phyloP scores from a whole-genome alignment of 495 filamentous ascomycete genomes.

The Neurospora sp. region DNA sequence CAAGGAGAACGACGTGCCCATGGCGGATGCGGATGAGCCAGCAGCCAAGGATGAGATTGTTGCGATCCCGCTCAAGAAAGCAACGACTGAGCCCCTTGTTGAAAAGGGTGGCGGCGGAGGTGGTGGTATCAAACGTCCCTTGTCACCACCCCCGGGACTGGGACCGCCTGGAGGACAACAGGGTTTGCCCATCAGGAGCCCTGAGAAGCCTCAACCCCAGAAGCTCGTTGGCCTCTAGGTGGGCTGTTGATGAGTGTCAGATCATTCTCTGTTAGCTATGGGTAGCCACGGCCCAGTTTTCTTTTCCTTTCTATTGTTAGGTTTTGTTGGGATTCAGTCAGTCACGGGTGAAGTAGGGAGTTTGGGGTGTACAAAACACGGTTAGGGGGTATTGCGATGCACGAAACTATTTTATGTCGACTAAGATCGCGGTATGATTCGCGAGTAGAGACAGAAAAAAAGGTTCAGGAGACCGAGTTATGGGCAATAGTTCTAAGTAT shows the following conservation, averaged over 20 bases:
- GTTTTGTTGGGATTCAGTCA: not conserved
- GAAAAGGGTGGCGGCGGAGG: not conserved
- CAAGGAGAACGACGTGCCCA: conserved; percentile 1
- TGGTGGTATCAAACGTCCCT: not conserved
- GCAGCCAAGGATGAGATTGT: conserved; percentile 21
- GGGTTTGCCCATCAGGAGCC: not conserved
- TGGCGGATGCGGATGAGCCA: conserved; percentile 11
- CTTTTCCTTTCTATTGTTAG: not conserved
- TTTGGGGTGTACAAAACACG: not conserved
- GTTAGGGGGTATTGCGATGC: not conserved
- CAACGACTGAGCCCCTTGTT: not conserved
- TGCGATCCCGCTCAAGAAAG: conserved; percentile 6
- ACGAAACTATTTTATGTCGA: not conserved
- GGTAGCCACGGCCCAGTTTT: not conserved
- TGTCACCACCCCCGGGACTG: not conserved
- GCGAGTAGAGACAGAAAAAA: not conserved
- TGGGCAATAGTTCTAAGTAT: not conserved
- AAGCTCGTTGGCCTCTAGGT: not conserved
- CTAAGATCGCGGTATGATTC: not conserved
- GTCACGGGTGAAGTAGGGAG: not conserved
- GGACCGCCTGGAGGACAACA: not conserved
- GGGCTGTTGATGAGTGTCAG: not conserved
- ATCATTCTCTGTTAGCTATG: not conserved
- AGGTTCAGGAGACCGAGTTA: not conserved
- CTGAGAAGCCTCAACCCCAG: not conserved